phyloP scores from a whole-genome alignment of 371 early-diverging fungal species.

The Actinomucor elegans region DNA sequence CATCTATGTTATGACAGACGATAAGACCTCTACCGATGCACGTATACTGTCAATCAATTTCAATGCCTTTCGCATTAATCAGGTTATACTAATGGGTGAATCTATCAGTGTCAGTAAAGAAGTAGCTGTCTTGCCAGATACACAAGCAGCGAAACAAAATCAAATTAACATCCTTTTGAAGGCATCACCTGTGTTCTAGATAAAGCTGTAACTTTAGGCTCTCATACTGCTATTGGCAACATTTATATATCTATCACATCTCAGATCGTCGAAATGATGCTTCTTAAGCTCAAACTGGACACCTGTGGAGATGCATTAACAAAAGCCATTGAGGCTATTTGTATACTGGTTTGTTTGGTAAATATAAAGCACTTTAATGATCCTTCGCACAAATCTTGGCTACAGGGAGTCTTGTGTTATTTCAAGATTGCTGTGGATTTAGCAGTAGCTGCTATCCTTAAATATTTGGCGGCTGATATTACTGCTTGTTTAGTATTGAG shows the following conservation, averaged over 20 bases:
- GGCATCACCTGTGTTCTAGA: slow-evolving; percentile 93
- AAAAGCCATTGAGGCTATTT: slow-evolving; percentile 91
- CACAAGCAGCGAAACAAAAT: slow-evolving; percentile 91
- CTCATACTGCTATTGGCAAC: slow-evolving; percentile 89
- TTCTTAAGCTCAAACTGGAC: slow-evolving; percentile 91
- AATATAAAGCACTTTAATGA: slow-evolving; percentile 95
- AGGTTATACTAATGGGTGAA: slow-evolving; percentile 96
- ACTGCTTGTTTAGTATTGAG: slow-evolving; percentile 97
- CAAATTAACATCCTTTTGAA: slow-evolving; percentile 93
- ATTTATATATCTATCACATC: slow-evolving; percentile 86
- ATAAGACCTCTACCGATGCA: slow-evolving; percentile 95
- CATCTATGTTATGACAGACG: slow-evolving; percentile 86
- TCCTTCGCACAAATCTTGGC: slow-evolving; percentile 86
- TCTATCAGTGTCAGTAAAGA: slow-evolving; percentile 88
- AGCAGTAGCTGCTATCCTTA: slow-evolving; percentile 99
- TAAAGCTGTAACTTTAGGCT: slow-evolving; percentile 86
- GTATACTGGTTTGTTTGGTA: slow-evolving; percentile 95
- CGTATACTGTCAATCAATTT: slow-evolving; percentile 78
- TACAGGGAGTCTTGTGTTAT: slow-evolving; percentile 90
- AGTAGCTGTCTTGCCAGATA: slow-evolving; percentile 56
- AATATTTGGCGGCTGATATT: slow-evolving; percentile 97
- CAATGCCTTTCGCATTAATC: slow-evolving; percentile 88
- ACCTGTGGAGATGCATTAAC: slow-evolving; percentile 97
- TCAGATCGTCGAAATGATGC: slow-evolving; percentile 90
- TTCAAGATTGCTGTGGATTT: slow-evolving; percentile 98